Base-by-base conservation (phyloP, 2,329 filamentous ascomycete genomes). In the Claviceps paspali region DNA sequence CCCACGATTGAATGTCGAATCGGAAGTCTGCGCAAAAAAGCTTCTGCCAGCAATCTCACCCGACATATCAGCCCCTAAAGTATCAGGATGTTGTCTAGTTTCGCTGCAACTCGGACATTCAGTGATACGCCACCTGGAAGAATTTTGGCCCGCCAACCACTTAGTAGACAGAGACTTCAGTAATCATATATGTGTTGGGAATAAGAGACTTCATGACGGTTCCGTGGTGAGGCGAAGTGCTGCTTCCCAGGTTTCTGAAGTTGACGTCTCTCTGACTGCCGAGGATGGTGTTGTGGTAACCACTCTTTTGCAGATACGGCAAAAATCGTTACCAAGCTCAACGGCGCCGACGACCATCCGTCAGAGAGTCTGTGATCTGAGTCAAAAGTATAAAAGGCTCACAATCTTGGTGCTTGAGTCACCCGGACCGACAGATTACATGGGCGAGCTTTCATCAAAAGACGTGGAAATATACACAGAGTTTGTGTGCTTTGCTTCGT, bases 181-280 rank as follows among this genome's bases (percentile, higher is more conserved):
- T 17, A 37, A 34, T 15, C 37, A 39, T 29, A 19, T 39, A 15
- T 7, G 7, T 14, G 40, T 54, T 54, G 4, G 50, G 51, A 19
- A 38, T 19, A 5, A 54, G 61, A 44, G 57, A 61, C 31, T 53
- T 49, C 5, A 38, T 53, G 54, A 18, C 11, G 24, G 24, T 17
- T 27, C 34, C 12, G 2, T 22, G 11, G 9, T 11, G 8, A 12
- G 8, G 10, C 22, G 11, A 10, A 17, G 14, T 17, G 7, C 19
- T 15, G 14, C 10, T 0, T 44, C 57, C 0, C 53, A 69, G 1
- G 56, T 58, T 1, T 57, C 62, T 5, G 80, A 85, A 52, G 79
- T 82, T 3, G 86, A 94, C 47, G 56, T 94, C 3, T 70, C 80
- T 1, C 48, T 87, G 5, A 82, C 82, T 0, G 75, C 82, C 0